phyloP scores from a whole-genome alignment of 306 rosid genomes.

The Trifolium pratense region DNA sequence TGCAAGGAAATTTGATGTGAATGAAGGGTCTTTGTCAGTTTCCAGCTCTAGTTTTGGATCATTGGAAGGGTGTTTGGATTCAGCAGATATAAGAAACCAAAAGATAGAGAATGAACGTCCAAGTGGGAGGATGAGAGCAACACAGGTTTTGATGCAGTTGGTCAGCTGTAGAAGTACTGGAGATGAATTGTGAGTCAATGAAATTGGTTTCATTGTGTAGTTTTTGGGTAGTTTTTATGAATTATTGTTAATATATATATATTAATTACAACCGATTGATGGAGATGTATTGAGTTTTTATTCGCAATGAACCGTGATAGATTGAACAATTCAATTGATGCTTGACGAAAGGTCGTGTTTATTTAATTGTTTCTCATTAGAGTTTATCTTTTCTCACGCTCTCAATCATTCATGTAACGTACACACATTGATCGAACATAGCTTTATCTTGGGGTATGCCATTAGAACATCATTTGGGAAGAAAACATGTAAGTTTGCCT shows the following conservation, averaged over 20 bases:
- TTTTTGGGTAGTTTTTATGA: background rate
- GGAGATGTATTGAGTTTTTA: too few species aligned
- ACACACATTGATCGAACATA: too few species aligned
- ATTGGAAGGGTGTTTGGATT: constrained; percentile 35
- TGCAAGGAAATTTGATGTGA: constrained; percentile 29
- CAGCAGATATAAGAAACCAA: constrained; percentile 43
- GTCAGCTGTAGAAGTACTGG: constrained; percentile 49
- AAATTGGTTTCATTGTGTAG: constrained; percentile 16
- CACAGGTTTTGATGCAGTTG: constrained; percentile 64
- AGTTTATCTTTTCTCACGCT: too few species aligned
- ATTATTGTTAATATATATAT: too few species aligned
- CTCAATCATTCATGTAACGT: too few species aligned
- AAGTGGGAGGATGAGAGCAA: constrained; percentile 58
- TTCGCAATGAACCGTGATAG: too few species aligned
- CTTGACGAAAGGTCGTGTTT: too few species aligned
- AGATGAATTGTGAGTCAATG: constrained; percentile 2
- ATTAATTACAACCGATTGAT: too few species aligned
- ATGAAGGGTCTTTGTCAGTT: constrained; percentile 33
- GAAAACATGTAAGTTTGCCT: too few species aligned
- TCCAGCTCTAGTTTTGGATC: constrained; percentile 41
- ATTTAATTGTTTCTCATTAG: too few species aligned
- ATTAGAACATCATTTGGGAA: too few species aligned
- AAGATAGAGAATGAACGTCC: constrained; percentile 52
- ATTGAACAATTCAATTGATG: background rate
- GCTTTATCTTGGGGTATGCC: too few species aligned